A percentile compares a stretch with the other conserved stretches of the same genome.
Conservation (phyloP, 148 eudicot species). For the Rhododendron ferrugineum region DNA sequence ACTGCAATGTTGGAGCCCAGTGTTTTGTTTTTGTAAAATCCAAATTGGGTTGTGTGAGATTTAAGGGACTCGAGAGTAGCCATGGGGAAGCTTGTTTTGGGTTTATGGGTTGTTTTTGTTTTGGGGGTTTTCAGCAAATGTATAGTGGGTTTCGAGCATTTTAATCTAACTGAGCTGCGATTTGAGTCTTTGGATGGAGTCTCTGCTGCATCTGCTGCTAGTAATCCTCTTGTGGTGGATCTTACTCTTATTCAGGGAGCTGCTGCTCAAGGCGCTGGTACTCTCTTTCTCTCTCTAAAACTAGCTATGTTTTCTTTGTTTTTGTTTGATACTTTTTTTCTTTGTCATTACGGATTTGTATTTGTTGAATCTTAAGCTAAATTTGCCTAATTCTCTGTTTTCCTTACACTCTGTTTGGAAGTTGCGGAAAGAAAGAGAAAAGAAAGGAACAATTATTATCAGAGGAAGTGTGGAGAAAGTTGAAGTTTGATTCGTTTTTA, state of each 20-base stretch:
- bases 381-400: background rate
- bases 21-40: background rate
- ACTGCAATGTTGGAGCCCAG: background rate
- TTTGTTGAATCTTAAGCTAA: background rate
- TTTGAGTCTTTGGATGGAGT: slow-evolving; percentile 47
- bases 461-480: background rate
- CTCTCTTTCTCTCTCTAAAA: slow-evolving; percentile 3
- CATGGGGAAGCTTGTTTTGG: slow-evolving; percentile 22
- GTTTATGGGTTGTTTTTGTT: slow-evolving; percentile 23
- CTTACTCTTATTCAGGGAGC: slow-evolving; percentile 80
- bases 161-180: slow-evolving; percentile 18
- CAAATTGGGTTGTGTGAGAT: background rate
- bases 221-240: slow-evolving; percentile 55
- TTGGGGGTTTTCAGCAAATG: slow-evolving; percentile 26
- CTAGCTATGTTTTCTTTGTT: background rate
- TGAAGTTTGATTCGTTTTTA: background rate
- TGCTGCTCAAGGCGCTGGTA: slow-evolving; percentile 92
- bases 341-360: too few relatives aligned
- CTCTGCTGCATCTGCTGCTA: slow-evolving; percentile 18
- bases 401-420: background rate
- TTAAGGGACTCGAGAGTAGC: background rate
- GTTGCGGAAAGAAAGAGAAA: background rate
- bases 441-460: background rate
- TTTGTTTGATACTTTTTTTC: too few relatives aligned
- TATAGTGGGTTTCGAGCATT: slow-evolving; percentile 25